Conservation (phyloP, 441 rosid species). For the Codiaeum variegatum region DNA sequence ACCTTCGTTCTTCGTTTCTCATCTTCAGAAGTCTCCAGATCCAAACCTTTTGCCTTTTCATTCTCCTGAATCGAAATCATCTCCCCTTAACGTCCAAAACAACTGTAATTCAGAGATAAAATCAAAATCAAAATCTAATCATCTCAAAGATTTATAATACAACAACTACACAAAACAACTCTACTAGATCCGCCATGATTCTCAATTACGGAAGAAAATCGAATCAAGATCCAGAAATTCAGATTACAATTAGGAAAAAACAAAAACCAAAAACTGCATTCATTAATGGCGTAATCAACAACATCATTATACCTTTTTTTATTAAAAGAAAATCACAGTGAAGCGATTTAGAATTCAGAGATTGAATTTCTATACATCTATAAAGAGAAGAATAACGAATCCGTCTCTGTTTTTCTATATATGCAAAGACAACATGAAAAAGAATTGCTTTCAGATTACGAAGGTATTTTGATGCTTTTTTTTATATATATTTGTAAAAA, state of each 20-base stretch:
- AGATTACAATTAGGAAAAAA: not conserved
- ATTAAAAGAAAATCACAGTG: not conserved
- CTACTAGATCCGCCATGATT: not conserved
- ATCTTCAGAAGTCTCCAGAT: conserved; percentile 60
- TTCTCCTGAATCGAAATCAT: conserved; percentile 37
- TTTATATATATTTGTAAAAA: not conserved
- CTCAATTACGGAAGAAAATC: not conserved
- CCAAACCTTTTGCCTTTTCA: conserved; percentile 38
- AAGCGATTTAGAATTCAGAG: conserved; percentile 7
- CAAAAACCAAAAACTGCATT: conserved; percentile 1
- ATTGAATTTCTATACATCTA: not conserved
- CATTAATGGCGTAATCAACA: not conserved
- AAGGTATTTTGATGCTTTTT: conserved; percentile 15
- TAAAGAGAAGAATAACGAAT: not conserved
- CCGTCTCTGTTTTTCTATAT: conserved; percentile 3
- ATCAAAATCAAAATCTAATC: conserved; percentile 13
- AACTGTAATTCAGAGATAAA: not conserved
- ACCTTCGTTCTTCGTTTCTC: conserved; percentile 55
- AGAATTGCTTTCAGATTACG: conserved; percentile 36
- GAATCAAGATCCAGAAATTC: conserved; percentile 1
- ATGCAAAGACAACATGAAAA: not conserved
- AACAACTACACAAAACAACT: conserved; percentile 1
- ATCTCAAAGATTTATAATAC: conserved; percentile 1
- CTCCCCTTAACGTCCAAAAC: conserved; percentile 30
- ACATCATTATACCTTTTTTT: not conserved